Evolutionary conservation across 2,329 filamentous ascomycete species (phyloP), one percentile per base, ranked within the genome.

Genomic region (Trichothecium roseum): DNA sequence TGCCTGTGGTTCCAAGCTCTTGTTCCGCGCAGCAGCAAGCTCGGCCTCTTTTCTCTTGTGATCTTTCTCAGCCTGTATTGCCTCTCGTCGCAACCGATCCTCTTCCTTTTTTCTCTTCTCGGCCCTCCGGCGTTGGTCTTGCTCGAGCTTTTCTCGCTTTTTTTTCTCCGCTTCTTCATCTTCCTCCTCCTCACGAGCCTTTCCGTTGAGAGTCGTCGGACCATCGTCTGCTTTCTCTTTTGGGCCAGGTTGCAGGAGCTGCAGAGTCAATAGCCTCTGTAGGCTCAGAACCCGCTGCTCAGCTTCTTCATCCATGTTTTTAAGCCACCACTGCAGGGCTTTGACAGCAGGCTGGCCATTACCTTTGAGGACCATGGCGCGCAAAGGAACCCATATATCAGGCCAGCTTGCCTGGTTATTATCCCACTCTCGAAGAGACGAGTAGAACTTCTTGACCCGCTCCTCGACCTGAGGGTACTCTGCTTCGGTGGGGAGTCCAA

Each of bases 321-420:
- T 68, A 18, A 64, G 62, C 69, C 69, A 73, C 4, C 65, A 69
- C 39, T 69, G 67, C 30, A 73, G 44, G 10, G 35, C 35, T 16
- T 29, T 14, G 10, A 22, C 17, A 9, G 35, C 35, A 5, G 35
- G 35, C 15, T 32, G 31, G 18, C 35, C 35, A 29, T 37, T 37
- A 8, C 27, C 26, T 16, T 32, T 37, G 17, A 22, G 18, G 13
- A 37, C 29, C 56, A 72, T 66, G 30, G 50, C 54, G 32, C 62
- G 56, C 35, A 72, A 46, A 4, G 64, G 56, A 14, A 72, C 55
- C 67, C 68, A 73, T 8, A 68, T 52, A 34, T 60, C 57, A 2
- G 69, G 68, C 2, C 63, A 44, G 8, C 52, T 51, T 10, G 54
- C 32, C 7, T 54, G 30, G 46, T 48, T 16, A 10, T 24, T 24